Evolutionary conservation across 352 stramenopile genomes (phyloP).

Genomic region (Pythium scleroteichum): DNA sequence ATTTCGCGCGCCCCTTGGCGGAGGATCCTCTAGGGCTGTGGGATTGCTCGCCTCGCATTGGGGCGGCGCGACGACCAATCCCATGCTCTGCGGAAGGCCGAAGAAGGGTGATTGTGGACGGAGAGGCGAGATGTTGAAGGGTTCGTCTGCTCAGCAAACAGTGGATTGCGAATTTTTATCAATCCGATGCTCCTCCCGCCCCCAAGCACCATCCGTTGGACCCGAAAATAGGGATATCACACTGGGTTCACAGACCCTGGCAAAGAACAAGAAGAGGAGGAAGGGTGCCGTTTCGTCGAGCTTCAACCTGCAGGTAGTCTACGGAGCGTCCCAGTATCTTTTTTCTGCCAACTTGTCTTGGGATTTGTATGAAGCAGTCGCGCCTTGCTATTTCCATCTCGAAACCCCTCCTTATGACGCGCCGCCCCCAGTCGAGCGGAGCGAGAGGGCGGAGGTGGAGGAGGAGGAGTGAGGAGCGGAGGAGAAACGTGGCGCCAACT

Average conservation of each 20-base stretch:
- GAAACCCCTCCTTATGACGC: conserved; percentile 3
- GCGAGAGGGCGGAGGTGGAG: conserved; percentile 5
- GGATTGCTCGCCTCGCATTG: neutral
- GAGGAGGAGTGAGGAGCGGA: conserved; percentile 1
- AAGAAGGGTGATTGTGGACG: neutral
- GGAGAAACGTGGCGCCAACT: neutral
- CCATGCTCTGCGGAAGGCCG: neutral
- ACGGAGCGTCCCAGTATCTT: conserved; percentile 4
- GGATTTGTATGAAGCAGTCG: conserved; percentile 11
- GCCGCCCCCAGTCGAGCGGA: neutral
- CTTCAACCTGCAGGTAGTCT: conserved; percentile 9
- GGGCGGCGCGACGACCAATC: no score
- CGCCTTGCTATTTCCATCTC: neutral
- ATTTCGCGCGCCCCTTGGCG: neutral
- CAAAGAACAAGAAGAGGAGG: conserved; percentile 3
- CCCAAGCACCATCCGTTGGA: neutral
- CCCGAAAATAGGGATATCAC: conserved; percentile 4
- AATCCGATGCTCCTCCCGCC: neutral
- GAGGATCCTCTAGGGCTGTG: conserved; percentile 8
- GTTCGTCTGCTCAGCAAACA: conserved; percentile 1
- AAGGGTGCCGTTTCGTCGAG: conserved; percentile 4
- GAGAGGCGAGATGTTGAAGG: no score
- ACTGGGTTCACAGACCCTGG: conserved; percentile 9
- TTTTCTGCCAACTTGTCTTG: neutral
- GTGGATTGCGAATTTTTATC: conserved; percentile 1